Evolutionary conservation across 2,329 filamentous ascomycete genomes (phyloP).

Genomic region (Stachybotrys elegans): DNA sequence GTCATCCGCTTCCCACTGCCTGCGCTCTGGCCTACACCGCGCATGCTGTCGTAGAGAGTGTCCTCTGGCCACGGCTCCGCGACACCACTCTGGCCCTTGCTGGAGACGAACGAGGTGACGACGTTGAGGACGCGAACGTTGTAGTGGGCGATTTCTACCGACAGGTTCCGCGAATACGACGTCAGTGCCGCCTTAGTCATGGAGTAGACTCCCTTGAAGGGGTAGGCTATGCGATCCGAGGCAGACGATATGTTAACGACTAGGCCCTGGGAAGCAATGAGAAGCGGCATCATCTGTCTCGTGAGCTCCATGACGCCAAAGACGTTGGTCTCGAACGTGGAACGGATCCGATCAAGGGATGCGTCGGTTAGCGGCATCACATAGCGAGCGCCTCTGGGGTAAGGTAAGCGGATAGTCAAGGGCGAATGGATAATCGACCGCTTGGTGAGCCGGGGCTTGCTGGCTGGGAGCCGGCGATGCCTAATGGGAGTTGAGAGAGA

Average conservation of each 20-base stretch:
- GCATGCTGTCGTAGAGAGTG: slow-evolving; percentile 9
- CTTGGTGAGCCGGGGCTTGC: no score
- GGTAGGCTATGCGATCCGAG: slow-evolving; percentile 12
- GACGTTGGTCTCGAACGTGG: slow-evolving; percentile 29
- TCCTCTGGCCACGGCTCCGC: slow-evolving; percentile 7
- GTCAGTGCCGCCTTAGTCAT: slow-evolving; percentile 35
- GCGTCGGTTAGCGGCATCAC: slow-evolving; percentile 9
- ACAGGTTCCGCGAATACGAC: slow-evolving; percentile 28
- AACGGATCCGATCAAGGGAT: slow-evolving; percentile 5
- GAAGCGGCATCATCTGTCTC: slow-evolving; percentile 29
- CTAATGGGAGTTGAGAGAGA: no score
- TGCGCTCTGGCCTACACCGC: slow-evolving; percentile 5
- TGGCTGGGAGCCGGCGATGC: no score
- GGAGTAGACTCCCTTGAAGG: slow-evolving; percentile 32
- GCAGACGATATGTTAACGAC: slow-evolving; percentile 35
- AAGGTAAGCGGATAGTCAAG: neutral
- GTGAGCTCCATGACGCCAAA: slow-evolving; percentile 30
- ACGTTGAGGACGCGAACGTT: slow-evolving; percentile 15
- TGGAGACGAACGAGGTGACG: slow-evolving; percentile 8
- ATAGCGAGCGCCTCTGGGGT: slow-evolving; percentile 6
- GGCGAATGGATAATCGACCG: no score
- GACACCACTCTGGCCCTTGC: slow-evolving; percentile 6
- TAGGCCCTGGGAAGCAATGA: slow-evolving; percentile 24
- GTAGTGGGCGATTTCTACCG: slow-evolving; percentile 30
- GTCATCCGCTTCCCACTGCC: slow-evolving; percentile 8